These are phyloP conservation scores for Pterocarpus santalinus DNA, from an alignment of 306 rosid genomes.

Conservation along the genomic window DNA sequence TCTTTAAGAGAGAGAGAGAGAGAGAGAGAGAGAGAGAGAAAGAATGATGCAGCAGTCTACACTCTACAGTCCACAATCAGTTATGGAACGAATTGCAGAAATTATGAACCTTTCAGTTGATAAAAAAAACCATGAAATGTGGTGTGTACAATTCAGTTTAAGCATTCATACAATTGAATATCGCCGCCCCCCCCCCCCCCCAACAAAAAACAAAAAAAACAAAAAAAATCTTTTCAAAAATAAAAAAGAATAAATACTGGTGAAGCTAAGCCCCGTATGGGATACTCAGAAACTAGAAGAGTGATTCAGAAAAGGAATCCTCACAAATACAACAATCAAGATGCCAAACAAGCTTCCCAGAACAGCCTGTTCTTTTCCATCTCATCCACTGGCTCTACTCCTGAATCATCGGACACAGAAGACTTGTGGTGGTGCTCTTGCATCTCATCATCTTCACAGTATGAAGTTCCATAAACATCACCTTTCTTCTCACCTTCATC, in stretches of 20 bases:
- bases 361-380: conserved; percentile 78
- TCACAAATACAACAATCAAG: conserved; percentile 47
- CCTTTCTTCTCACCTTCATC: conserved; percentile 38
- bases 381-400: conserved; percentile 67
- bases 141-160: conserved; percentile 32
- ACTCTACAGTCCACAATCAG: background rate
- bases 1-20: too few species aligned
- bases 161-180: conserved; percentile 50
- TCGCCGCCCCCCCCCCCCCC: background rate
- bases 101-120: conserved; percentile 21
- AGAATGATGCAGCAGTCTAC: background rate
- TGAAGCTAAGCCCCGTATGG: background rate
- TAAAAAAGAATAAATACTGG: conserved; percentile 6
- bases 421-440: conserved; percentile 54
- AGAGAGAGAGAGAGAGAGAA: background rate
- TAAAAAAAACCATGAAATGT: background rate
- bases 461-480: conserved; percentile 44
- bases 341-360: conserved; percentile 97
- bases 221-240: background rate
- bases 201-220: background rate
- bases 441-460: conserved; percentile 50
- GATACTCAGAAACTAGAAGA: background rate
- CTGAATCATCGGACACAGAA: conserved; percentile 67
- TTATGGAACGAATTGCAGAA: conserved; percentile 5
- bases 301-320: background rate